Percentiles rank a stretch among this genome's conserved stretches.
These are phyloP conservation scores for Trichophyton benhamiae DNA, from an alignment of 2,329 filamentous ascomycete species.

Conservation along the genomic window DNA sequence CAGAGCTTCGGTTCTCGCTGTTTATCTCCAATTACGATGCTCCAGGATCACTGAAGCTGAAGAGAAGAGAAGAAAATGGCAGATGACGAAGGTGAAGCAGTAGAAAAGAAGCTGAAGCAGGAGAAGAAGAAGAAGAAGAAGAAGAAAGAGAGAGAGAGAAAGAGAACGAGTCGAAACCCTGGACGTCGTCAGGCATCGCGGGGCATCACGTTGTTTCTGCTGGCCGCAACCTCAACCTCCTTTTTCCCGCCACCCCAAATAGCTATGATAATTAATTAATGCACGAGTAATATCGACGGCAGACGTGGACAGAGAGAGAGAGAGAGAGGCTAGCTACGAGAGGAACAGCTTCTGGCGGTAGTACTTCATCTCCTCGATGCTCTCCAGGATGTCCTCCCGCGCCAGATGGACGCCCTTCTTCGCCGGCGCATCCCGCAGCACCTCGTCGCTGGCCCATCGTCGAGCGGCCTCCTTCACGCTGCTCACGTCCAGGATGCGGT, in stretches of 20 bases:
- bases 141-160: background rate
- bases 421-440: constrained; percentile 50
- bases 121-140: background rate
- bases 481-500: constrained; percentile 86
- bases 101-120: background rate
- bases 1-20: background rate
- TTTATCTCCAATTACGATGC: background rate
- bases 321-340: background rate
- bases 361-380: constrained; percentile 79
- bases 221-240: background rate
- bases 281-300: background rate
- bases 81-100: background rate
- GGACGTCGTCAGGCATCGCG: constrained; percentile 2
- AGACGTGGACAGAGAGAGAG: background rate
- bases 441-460: constrained; percentile 59
- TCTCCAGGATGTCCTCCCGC: constrained; percentile 81
- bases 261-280: background rate
- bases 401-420: constrained; percentile 76
- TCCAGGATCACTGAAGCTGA: background rate
- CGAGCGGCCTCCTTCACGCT: constrained; percentile 79
- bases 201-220: background rate
- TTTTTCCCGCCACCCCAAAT: background rate
- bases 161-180: background rate
- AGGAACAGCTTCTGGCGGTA: constrained; percentile 60
- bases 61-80: background rate